A percentile compares a stretch with the other conserved stretches of the same genome.
Conservation (phyloP, 2,329 filamentous ascomycete species). For the Dactylonectria macrodidyma region DNA sequence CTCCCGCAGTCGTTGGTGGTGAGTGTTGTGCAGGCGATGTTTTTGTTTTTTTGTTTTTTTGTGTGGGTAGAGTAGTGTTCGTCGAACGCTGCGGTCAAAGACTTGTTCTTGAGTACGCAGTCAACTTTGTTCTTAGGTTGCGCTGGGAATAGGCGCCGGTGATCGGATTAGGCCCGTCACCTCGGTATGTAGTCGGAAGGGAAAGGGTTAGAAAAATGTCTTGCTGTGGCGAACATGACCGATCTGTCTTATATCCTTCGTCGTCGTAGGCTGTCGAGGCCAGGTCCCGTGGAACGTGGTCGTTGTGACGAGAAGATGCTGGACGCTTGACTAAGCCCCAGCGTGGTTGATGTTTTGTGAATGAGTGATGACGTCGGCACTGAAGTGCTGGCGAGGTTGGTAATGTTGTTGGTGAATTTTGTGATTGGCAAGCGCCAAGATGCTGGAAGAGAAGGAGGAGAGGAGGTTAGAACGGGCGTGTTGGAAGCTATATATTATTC, state of each 20-base stretch:
- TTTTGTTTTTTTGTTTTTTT: conserved; percentile 54
- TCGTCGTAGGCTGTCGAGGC: conserved; percentile 49
- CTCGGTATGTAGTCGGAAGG: conserved; percentile 74
- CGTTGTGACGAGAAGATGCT: conserved; percentile 48
- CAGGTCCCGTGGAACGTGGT: conserved; percentile 50
- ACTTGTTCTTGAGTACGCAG: conserved; percentile 34
- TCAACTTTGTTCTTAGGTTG: conserved; percentile 40
- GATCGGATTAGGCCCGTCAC: conserved; percentile 67
- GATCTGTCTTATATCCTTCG: conserved; percentile 55
- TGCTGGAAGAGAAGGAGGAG: conserved; percentile 49
- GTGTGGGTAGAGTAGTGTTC: conserved; percentile 35
- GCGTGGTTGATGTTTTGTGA: conserved; percentile 39
- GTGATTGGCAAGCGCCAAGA: conserved; percentile 59
- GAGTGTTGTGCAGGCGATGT: conserved; percentile 11
- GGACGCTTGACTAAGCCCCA: conserved; percentile 48
- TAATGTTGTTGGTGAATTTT: conserved; percentile 36
- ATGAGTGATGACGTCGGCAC: conserved; percentile 50
- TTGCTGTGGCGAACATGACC: conserved; percentile 71
- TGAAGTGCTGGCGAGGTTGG: conserved; percentile 42
- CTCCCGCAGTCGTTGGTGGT: conserved; percentile 44
- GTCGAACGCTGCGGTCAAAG: conserved; percentile 43
- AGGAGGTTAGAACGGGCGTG: conserved; percentile 48
- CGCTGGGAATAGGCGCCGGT: conserved; percentile 57
- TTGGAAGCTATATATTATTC: conserved; percentile 52
- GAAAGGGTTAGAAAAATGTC: conserved; percentile 68